phyloP scores from a whole-genome alignment of 2,329 filamentous ascomycete species.

The Trichophyton rubrum region DNA sequence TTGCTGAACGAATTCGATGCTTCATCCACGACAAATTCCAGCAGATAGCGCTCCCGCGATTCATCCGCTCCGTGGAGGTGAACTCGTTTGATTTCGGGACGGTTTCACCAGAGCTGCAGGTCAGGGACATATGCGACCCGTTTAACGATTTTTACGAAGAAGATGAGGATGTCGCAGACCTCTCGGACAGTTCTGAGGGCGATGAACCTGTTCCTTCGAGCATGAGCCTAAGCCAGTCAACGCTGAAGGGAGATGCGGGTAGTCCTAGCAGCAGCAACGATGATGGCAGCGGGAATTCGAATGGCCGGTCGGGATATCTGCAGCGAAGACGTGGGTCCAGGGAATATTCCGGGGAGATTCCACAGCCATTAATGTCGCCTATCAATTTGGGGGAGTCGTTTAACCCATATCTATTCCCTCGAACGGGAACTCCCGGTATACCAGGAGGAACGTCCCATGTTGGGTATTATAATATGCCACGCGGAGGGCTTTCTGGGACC shows the following conservation, averaged over 20 bases:
- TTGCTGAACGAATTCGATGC: constrained; percentile 74
- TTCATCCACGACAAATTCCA: constrained; percentile 97
- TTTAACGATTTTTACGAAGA: constrained; percentile 93
- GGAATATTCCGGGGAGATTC: constrained; percentile 19
- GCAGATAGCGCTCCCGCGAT: constrained; percentile 75
- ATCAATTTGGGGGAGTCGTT: constrained; percentile 28
- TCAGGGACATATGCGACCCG: constrained; percentile 95
- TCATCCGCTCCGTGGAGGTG: constrained; percentile 92
- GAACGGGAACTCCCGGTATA: constrained; percentile 36
- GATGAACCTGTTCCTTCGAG: constrained; percentile 17
- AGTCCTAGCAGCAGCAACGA: background rate
- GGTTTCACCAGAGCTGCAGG: constrained; percentile 69
- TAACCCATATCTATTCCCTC: constrained; percentile 32
- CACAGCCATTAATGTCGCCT: constrained; percentile 23
- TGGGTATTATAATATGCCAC: constrained; percentile 35
- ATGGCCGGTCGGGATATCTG: constrained; percentile 12
- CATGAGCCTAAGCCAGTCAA: background rate
- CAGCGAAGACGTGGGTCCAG: constrained; percentile 21
- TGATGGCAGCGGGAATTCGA: background rate
- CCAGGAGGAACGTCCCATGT: constrained; percentile 38
- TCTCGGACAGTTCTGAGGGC: constrained; percentile 22
- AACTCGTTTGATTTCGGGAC: constrained; percentile 88
- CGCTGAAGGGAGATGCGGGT: background rate
- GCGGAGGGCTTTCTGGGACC: constrained; percentile 37
- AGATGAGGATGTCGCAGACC: constrained; percentile 43